Conservation (phyloP, 2,329 filamentous ascomycete genomes). For the Dactylellina cionopaga region DNA sequence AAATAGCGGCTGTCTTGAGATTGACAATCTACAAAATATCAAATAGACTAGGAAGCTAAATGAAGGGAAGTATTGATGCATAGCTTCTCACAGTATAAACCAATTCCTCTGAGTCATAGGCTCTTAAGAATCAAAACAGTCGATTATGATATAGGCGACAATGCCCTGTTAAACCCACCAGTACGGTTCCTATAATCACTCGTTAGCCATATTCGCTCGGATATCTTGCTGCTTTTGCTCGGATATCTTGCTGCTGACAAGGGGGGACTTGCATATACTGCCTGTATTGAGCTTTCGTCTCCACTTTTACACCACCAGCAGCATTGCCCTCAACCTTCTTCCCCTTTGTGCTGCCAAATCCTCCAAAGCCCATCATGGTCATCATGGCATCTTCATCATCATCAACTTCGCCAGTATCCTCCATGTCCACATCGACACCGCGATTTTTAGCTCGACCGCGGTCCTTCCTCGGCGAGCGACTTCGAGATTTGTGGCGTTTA, state of each 20-base stretch:
- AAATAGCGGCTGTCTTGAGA: too few relatives aligned
- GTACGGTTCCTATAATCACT: conserved; percentile 70
- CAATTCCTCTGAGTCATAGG: too few relatives aligned
- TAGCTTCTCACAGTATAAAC: too few relatives aligned
- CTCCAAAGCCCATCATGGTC: conserved; percentile 87
- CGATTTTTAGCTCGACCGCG: conserved; percentile 18
- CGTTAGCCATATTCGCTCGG: neutral
- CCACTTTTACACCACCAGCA: conserved; percentile 81
- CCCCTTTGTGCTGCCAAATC: conserved; percentile 87
- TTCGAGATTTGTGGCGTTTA: conserved; percentile 21
- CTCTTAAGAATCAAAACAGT: too few relatives aligned
- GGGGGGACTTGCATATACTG: conserved; percentile 79
- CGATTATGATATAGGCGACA: conserved; percentile 67
- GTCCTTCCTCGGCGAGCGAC: conserved; percentile 28
- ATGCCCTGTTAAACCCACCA: conserved; percentile 81
- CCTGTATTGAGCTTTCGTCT: conserved; percentile 92
- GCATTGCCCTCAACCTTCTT: conserved; percentile 89
- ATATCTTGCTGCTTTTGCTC: neutral
- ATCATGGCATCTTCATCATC: conserved; percentile 79
- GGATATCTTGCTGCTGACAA: too few relatives aligned
- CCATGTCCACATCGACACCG: conserved; percentile 62
- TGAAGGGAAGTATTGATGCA: too few relatives aligned
- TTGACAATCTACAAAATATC: too few relatives aligned
- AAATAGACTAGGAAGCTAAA: too few relatives aligned
- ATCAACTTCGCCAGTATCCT: conserved; percentile 66